Base-by-base conservation (phyloP, 2,329 filamentous ascomycete species). In the Beauveria scarabaeidicola region DNA sequence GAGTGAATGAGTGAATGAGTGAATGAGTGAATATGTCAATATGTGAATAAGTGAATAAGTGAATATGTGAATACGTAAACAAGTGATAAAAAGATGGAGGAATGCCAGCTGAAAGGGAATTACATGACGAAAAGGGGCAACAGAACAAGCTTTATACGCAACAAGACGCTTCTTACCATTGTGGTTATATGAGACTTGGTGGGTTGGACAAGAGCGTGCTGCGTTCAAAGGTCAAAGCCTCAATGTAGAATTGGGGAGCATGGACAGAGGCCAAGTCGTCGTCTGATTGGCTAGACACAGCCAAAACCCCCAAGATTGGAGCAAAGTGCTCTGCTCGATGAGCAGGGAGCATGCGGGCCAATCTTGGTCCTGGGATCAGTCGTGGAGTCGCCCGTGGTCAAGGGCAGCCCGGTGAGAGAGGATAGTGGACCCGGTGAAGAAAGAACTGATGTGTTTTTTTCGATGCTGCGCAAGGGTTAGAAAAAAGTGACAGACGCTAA, bases 361-460 rank as follows among this genome's bases (percentile, higher is more conserved):
- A 59, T 59, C 57, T n/a, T n/a, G n/a, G n/a, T n/a, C n/a, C n/a
- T 46, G 40, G 57, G 48, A 47, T 59, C 25, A 27, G 41, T 52
- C 57, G 57, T 59, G 48, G 57, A 53, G 48, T 52, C 23, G 53
- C 13, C 21, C 43, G 27, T 43, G 19, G 40, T 38, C 3, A n/a
- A 27, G 21, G 21, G 27, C 36, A 32, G 36, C 44, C 46, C 58
- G 58, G 58, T 60, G 58, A 60, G 52, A 29, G 36, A 36, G 17
- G 25, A 46, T 25, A 15, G 58, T 60, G 58, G 58, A 60, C 36
- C 58, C 58, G 58, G 58, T 60, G 36, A 60, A 51, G 9, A 52
- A 60, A 46, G 52, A 54, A 58, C 10, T 10, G 32, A 17, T 44
- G 7, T 38, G 8, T 36, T 25, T 36, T 36, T 19, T 38, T 48